Evolutionary conservation across 768 basidiomycete species (phyloP).

Genomic region (Tulasnella sp.): DNA sequence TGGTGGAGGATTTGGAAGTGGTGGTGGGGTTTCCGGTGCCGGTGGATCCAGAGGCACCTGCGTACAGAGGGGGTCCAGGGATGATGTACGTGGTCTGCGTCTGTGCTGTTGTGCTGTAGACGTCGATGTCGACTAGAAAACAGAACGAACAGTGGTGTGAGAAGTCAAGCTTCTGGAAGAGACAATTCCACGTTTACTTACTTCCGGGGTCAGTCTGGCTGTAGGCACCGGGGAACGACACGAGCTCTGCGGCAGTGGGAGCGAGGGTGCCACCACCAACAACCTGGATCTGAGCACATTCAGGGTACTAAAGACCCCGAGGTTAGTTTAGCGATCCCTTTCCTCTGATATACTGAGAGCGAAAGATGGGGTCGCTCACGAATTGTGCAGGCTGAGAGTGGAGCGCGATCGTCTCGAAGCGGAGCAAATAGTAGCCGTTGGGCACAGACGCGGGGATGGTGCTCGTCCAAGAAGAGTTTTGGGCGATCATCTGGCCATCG

Average conservation of each 20-base stretch:
- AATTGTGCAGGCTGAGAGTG: conserved; percentile 10
- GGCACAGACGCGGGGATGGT: conserved; percentile 21
- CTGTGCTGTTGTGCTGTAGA: conserved; percentile 28
- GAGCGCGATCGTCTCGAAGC: conserved; percentile 27
- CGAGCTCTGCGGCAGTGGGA: conserved; percentile 27
- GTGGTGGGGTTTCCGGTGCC: not conserved
- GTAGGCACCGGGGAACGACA: conserved; percentile 30
- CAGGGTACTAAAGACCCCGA: not conserved
- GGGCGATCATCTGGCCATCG: conserved; percentile 29
- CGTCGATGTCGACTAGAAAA: conserved; percentile 25
- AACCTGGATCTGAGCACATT: conserved; percentile 28
- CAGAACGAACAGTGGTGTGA: not conserved
- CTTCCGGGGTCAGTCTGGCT: conserved; percentile 16
- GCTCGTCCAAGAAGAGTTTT: conserved; percentile 33
- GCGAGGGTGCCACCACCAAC: conserved; percentile 27
- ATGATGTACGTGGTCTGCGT: conserved; percentile 33
- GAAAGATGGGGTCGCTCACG: too few species aligned
- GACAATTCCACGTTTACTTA: not conserved
- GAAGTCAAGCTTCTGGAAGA: not conserved
- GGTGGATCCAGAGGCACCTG: not conserved
- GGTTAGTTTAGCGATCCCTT: too few species aligned
- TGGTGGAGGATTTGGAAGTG: conserved; percentile 1
- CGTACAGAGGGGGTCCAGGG: conserved; percentile 26
- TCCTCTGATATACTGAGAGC: too few species aligned
- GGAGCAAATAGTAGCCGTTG: conserved; percentile 30